A percentile compares a stretch with the other conserved stretches of the same genome.
Conservation (phyloP, 73 alveolate genomes). For the Loxodes magnus region DNA sequence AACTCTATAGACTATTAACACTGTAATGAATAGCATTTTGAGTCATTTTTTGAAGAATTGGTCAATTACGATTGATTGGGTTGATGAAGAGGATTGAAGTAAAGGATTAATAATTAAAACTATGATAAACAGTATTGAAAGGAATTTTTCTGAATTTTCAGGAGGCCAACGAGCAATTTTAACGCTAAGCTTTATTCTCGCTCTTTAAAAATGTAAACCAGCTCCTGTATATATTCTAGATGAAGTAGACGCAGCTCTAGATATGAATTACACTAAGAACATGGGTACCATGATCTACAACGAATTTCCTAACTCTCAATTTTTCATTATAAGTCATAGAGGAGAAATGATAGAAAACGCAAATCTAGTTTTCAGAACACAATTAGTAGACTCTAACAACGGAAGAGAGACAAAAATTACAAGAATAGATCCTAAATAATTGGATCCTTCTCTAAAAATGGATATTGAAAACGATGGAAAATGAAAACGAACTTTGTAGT, state of each 20-base stretch:
- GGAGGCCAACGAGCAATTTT: constrained; percentile 94
- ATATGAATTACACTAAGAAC: constrained; percentile 92
- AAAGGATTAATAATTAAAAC: too few relatives aligned
- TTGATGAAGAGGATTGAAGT: too few relatives aligned
- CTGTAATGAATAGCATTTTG: too few relatives aligned
- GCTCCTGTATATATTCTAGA: constrained; percentile 97
- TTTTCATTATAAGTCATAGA: constrained; percentile 85
- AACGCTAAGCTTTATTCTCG: constrained; percentile 82
- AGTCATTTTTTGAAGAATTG: too few relatives aligned
- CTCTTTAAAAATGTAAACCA: constrained; percentile 74
- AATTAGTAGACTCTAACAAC: constrained; percentile 77
- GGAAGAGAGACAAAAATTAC: too few relatives aligned
- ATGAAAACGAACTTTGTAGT: too few relatives aligned
- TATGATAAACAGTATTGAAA: too few relatives aligned
- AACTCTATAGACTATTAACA: too few relatives aligned
- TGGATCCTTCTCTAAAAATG: too few relatives aligned
- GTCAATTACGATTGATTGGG: too few relatives aligned
- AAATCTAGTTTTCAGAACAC: constrained; percentile 90
- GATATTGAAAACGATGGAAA: too few relatives aligned
- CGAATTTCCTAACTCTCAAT: constrained; percentile 72
- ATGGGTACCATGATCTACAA: constrained; percentile 72
- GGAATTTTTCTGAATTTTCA: constrained; percentile 36
- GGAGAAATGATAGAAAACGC: constrained; percentile 98
- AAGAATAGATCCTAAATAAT: too few relatives aligned
- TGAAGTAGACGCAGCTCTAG: constrained; percentile 99